Percentiles rank a stretch among this genome's conserved stretches.
phyloP scores from a whole-genome alignment of 768 basidiomycete genomes.

The Hericium rajendrae region DNA sequence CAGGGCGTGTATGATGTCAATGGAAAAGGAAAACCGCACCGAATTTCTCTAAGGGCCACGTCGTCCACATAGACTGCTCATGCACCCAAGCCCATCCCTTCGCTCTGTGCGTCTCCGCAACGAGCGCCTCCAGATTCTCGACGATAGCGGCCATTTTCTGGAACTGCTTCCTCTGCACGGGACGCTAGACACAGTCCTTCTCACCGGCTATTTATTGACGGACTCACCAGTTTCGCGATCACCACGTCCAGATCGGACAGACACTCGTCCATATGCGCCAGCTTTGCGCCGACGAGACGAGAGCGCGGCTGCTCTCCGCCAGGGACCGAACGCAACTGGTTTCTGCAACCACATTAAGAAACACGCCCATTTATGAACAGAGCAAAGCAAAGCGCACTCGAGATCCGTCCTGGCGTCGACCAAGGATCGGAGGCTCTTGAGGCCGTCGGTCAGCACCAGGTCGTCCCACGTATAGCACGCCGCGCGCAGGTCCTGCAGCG shows the following conservation, averaged over 20 bases:
- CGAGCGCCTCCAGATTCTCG: constrained; percentile 53
- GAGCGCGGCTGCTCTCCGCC: constrained; percentile 42
- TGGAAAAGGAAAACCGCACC: constrained; percentile 32
- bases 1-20: not conserved
- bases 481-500: constrained; percentile 57
- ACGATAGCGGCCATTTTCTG: constrained; percentile 51
- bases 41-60: constrained; percentile 76
- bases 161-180: constrained; percentile 57
- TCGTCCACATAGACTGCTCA: constrained; percentile 69
- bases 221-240: constrained; percentile 55
- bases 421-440: constrained; percentile 61
- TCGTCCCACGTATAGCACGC: constrained; percentile 75
- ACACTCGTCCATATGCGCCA: constrained; percentile 57
- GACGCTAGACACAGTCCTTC: not conserved
- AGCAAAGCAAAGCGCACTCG: constrained; percentile 43
- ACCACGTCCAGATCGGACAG: constrained; percentile 51
- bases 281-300: constrained; percentile 53
- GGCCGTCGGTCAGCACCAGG: constrained; percentile 67
- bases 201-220: not conserved
- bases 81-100: constrained; percentile 68
- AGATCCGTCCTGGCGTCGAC: constrained; percentile 78
- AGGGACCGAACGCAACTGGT: constrained; percentile 48
- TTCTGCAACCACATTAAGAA: constrained; percentile 30
- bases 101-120: constrained; percentile 58
- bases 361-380: not conserved